Evolutionary conservation across 345 rosid species (phyloP).

Genomic region (Eucalyptus urophylla): DNA sequence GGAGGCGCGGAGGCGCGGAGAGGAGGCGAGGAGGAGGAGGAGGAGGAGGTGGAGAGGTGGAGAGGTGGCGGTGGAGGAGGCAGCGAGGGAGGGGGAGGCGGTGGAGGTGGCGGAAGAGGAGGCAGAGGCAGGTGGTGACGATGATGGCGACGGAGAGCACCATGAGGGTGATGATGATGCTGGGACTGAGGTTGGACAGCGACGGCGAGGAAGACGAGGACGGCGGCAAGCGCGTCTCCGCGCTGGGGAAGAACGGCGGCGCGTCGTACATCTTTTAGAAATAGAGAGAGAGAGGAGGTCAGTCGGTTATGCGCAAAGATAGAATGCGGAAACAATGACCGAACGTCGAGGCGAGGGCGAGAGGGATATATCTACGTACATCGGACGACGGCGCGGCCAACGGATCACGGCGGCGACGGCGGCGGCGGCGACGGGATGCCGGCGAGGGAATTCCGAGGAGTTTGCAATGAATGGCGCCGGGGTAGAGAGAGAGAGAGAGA

Average conservation of each 20-base stretch:
- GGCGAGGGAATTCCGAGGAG: neutral
- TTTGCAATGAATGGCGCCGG: neutral
- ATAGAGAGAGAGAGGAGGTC: neutral
- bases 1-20: neutral
- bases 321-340: neutral
- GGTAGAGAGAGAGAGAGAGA: neutral
- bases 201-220: conserved; percentile 3
- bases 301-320: neutral
- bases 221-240: conserved; percentile 8
- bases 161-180: conserved; percentile 40
- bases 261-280: neutral
- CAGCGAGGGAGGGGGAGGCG: conserved; percentile 41
- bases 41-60: conserved; percentile 50
- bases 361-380: neutral
- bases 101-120: conserved; percentile 64
- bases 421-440: neutral
- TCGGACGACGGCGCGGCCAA: neutral
- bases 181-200: conserved; percentile 42
- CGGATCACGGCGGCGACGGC: neutral
- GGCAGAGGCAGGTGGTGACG: conserved; percentile 55
- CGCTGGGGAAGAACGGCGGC: neutral
- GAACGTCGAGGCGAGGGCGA: neutral
- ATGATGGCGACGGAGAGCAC: conserved; percentile 47
- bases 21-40: neutral
- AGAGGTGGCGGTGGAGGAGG: conserved; percentile 54